Evolutionary conservation across 2,329 filamentous ascomycete genomes (phyloP), one percentile per base, ranked within the genome.

Genomic region (Scortechinia acanthostroma): DNA sequence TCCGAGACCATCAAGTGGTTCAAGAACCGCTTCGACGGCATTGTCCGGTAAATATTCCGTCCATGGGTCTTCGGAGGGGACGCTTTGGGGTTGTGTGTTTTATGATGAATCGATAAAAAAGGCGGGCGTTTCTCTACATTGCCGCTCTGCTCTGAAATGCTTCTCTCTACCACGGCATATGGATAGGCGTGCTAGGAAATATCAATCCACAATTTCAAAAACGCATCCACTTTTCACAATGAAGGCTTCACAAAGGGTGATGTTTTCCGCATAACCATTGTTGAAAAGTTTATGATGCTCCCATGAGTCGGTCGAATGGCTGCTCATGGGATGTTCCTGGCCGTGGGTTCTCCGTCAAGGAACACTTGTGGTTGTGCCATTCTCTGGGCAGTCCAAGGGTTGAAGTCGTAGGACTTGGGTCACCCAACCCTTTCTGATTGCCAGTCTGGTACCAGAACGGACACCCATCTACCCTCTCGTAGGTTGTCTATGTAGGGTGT

Each of bases 1-100:
- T 73, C 81, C 55, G 93, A 98, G 83, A 96, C 91, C 64, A 75
- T 97, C 76, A 95, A 91, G 80, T 98, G 93, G 93, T 21, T 80
- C 76, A 80, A 80, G 76, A 62, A 68, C 64, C 84, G 90, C 73
- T 96, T 95, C 83, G 90, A 97, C 70, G 93, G 91, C 69, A 97
- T 97, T 69, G 89, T 98, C 76, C 86, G 93, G 79, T 97, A 95
- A 30, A 30, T 30, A 30, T 30, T n/a, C n/a, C 25, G 10, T 30
- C n/a, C 25, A 30, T 30, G 25, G 25, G 25, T 30, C 25, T 30
- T 30, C 25, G 10, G 25, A n/a, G 25, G 25, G n/a, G n/a, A 30
- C 10, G 25, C 25, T 10, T 30, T 10, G 25, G 25, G 25, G 25
- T 30, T n/a, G 25, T 30, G 25, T 30, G n/a, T 30, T 30, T 30